Evolutionary conservation across 805 yeast species (phyloP).

Genomic region (Schizosaccharomyces osmophilus): DNA sequence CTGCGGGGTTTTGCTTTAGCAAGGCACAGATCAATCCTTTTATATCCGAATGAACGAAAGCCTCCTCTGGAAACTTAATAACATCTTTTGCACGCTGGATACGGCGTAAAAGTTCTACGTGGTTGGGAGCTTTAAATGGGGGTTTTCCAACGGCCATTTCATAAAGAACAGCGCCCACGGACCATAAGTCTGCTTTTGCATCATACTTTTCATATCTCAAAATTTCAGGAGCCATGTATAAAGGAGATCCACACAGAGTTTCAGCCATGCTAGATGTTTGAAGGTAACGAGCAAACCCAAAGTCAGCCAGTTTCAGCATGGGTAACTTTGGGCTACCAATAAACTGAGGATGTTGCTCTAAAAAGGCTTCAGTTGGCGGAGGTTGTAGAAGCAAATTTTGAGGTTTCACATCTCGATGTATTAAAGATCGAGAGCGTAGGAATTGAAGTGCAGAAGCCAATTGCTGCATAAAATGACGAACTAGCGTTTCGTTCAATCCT

Average conservation of each 20-base stretch:
- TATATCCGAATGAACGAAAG: conserved; percentile 37
- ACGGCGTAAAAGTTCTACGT: conserved; percentile 63
- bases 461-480: conserved; percentile 67
- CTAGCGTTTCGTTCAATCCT: conserved; percentile 59
- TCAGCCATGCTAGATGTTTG: conserved; percentile 90
- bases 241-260: conserved; percentile 89
- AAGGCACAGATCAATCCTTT: conserved; percentile 48
- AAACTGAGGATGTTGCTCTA: neutral
- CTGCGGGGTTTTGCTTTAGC: conserved; percentile 62
- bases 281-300: conserved; percentile 86
- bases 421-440: conserved; percentile 57
- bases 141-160: conserved; percentile 95
- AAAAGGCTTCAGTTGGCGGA: conserved; percentile 32
- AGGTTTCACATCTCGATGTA: conserved; percentile 89
- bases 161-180: conserved; percentile 85
- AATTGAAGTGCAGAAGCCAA: conserved; percentile 64
- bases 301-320: conserved; percentile 78
- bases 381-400: conserved; percentile 65
- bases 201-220: conserved; percentile 81
- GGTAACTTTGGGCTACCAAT: conserved; percentile 32
- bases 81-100: conserved; percentile 62
- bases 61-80: conserved; percentile 52
- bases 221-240: conserved; percentile 97
- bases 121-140: conserved; percentile 83
- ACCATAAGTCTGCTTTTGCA: conserved; percentile 95